These are phyloP conservation scores for Umbelopsis sp. DNA, from an alignment of 371 early-diverging fungal species.

Conservation along the genomic window DNA sequence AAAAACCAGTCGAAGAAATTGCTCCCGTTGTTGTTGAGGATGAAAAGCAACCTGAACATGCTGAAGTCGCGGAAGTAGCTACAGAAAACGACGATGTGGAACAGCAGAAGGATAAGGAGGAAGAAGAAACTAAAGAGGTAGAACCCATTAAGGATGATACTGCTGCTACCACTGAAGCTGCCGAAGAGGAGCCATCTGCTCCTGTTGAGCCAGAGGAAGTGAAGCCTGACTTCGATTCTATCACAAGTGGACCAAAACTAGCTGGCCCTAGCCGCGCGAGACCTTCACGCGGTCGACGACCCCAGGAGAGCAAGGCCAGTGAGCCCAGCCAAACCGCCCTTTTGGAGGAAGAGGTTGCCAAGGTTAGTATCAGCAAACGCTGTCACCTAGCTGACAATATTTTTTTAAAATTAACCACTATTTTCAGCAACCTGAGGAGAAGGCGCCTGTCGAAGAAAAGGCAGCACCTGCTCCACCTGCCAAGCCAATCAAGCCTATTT, in stretches of 20 bases:
- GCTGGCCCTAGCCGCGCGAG: conserved; percentile 40
- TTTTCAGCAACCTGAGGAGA: conserved; percentile 24
- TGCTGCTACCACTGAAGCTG: conserved; percentile 19
- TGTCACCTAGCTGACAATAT: neutral
- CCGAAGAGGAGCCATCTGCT: conserved; percentile 8
- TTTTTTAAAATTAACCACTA: neutral
- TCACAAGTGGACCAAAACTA: conserved; percentile 51
- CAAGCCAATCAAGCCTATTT: conserved; percentile 67
- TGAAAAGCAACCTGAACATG: conserved; percentile 1
- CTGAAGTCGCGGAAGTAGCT: neutral
- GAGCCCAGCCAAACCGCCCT: conserved; percentile 52
- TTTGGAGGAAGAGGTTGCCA: conserved; percentile 40
- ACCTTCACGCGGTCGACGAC: conserved; percentile 38
- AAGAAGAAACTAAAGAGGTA: neutral
- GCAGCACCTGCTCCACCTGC: conserved; percentile 47
- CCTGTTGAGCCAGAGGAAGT: conserved; percentile 21
- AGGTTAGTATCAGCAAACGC: conserved; percentile 22
- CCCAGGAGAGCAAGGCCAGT: conserved; percentile 22
- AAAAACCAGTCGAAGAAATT: conserved; percentile 8
- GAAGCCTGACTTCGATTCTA: conserved; percentile 23
- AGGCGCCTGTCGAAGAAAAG: conserved; percentile 27
- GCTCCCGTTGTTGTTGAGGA: conserved; percentile 14
- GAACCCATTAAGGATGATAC: conserved; percentile 17
- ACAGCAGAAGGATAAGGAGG: conserved; percentile 9
- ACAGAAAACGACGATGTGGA: neutral